A percentile compares a stretch with the other conserved stretches of the same genome.
Conservation (phyloP, 108 stramenopile species). For the Skeletonema grethae region DNA sequence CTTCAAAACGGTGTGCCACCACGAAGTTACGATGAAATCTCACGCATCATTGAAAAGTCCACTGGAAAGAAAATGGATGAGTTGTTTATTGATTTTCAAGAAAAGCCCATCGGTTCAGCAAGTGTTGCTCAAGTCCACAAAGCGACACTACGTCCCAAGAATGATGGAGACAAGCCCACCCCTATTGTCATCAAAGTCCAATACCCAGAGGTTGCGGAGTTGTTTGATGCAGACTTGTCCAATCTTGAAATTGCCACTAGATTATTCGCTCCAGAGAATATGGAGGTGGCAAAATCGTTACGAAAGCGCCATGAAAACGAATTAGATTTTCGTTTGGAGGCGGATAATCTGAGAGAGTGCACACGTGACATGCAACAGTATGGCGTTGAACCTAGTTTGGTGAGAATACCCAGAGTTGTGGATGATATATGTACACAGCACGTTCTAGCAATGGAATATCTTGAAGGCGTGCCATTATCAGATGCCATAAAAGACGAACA, state of each 20-base stretch:
- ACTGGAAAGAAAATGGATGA: conserved; percentile 56
- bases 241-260: conserved; percentile 72
- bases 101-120: conserved; percentile 65
- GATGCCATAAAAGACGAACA: conserved; percentile 60
- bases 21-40: conserved; percentile 55
- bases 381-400: conserved; percentile 54
- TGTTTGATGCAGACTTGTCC: conserved; percentile 78
- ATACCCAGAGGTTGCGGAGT: conserved; percentile 70
- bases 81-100: conserved; percentile 64
- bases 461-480: conserved; percentile 73
- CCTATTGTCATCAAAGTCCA: conserved; percentile 82
- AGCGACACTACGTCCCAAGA: conserved; percentile 39
- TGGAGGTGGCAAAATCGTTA: conserved; percentile 56
- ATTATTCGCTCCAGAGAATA: conserved; percentile 64
- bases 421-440: conserved; percentile 62
- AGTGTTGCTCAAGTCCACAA: conserved; percentile 75
- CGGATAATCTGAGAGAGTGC: conserved; percentile 67
- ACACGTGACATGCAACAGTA: conserved; percentile 58
- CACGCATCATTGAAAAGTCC: conserved; percentile 60
- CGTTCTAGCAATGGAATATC: conserved; percentile 83
- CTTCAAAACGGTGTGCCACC: conserved; percentile 83
- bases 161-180: conserved; percentile 10
- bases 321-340: conserved; percentile 78
- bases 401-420: conserved; percentile 61
- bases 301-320: conserved; percentile 60